Percentiles rank a stretch among this genome's conserved stretches.
phyloP scores from a whole-genome alignment of 768 basidiomycete species.

The Lyophyllum shimeji region DNA sequence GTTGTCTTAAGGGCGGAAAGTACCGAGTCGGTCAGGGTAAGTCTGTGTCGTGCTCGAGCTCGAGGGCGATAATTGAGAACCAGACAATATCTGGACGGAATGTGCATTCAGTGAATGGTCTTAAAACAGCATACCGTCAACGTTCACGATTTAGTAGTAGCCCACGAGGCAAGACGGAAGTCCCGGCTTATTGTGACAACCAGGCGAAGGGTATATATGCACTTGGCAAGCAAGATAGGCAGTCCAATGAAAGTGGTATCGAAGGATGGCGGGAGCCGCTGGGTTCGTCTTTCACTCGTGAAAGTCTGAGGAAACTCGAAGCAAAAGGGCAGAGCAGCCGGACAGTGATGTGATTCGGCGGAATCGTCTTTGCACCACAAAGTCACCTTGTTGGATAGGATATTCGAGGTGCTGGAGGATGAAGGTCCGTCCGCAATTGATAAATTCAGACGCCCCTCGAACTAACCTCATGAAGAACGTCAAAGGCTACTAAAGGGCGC shows the following conservation, averaged over 20 bases:
- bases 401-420: constrained; percentile 25
- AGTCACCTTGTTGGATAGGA: constrained; percentile 27
- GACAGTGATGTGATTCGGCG: constrained; percentile 25
- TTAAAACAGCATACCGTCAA: neutral
- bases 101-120: neutral
- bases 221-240: constrained; percentile 32
- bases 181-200: constrained; percentile 29
- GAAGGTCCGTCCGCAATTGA: constrained; percentile 32
- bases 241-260: constrained; percentile 32
- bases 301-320: constrained; percentile 35
- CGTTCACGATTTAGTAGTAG: constrained; percentile 35
- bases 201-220: constrained; percentile 32
- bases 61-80: constrained; percentile 46
- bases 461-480: constrained; percentile 20
- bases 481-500: neutral
- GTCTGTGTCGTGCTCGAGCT: constrained; percentile 44
- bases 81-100: constrained; percentile 33
- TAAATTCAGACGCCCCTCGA: constrained; percentile 34
- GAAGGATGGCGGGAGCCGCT: constrained; percentile 38
- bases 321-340: constrained; percentile 36
- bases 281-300: constrained; percentile 25
- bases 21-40: constrained; percentile 41
- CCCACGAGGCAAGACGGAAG: constrained; percentile 33
- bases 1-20: constrained; percentile 48
- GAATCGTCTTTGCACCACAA: constrained; percentile 28